Evolutionary conservation across 148 eudicot species (phyloP).

Genomic region (Rhododendron mucronatum): DNA sequence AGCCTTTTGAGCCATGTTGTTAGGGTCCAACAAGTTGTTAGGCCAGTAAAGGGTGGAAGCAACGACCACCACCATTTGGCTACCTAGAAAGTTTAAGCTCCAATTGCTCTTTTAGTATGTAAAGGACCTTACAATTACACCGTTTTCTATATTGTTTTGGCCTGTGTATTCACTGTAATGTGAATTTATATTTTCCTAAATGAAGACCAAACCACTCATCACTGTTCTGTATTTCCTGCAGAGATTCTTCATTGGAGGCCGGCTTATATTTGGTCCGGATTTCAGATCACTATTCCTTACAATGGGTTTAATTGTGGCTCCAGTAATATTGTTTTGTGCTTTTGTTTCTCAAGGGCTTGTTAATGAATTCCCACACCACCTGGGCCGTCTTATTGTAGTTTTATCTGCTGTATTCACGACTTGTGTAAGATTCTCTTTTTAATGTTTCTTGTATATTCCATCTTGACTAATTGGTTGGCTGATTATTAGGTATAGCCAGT

Average conservation of each 20-base stretch:
- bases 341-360: constrained; percentile 81
- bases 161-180: not conserved
- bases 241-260: constrained; percentile 86
- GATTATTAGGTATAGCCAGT: not conserved
- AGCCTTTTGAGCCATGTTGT: not conserved
- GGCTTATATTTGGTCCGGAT: constrained; percentile 92
- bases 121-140: not conserved
- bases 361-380: constrained; percentile 57
- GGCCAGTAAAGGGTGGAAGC: not conserved
- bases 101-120: not conserved
- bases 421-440: constrained; percentile 42
- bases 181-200: not conserved
- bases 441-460: constrained; percentile 18
- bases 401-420: constrained; percentile 60
- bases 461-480: constrained; percentile 2
- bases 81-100: not conserved
- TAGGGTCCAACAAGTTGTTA: not conserved
- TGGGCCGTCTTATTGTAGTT: constrained; percentile 67
- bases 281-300: constrained; percentile 82
- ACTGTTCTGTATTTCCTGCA: constrained; percentile 31
- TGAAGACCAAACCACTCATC: not conserved
- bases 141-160: not conserved
- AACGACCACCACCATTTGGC: not conserved
- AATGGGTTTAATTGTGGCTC: constrained; percentile 82
- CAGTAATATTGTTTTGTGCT: constrained; percentile 68